Evolutionary conservation across 768 basidiomycete species (phyloP), one percentile per base, ranked within the genome.

Genomic region (Hypsizygus marmoreus): DNA sequence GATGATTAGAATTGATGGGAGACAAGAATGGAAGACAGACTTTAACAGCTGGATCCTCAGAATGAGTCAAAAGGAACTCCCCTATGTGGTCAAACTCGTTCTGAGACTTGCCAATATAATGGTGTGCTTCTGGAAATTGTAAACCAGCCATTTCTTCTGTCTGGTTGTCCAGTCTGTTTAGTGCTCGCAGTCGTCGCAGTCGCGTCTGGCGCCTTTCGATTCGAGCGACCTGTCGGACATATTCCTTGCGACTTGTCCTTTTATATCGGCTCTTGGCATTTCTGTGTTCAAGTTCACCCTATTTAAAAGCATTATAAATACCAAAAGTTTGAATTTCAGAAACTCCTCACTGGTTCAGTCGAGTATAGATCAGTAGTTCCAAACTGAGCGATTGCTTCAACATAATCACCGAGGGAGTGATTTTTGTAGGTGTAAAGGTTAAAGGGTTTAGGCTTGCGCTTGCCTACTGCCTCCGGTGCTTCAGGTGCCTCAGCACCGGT

Each of bases 301-400:
- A 24, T n/a, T 26, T 16, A n/a, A 40, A 6, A 42, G 16, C 6
- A 17, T 10, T 34, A 10, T 20, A 12, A 13, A 19, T 7, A 35
- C 12, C 4, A 23, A 35, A 14, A 28, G n/a, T 13, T 9, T 10
- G 32, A 23, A 25, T 17, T 13, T 32, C 7, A 23, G n/a, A 16
- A n/a, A 13, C 13, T 24, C 40, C 55, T 30, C 39, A 71, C 67
- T n/a, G 50, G 42, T 14, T 69, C 62, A 1, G 64, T 71, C 0
- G 64, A 64, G 33, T 63, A 70, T 1, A 60, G 66, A 39, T 72
- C 66, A 4, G 64, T 65, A 0, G 61, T 69, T 0, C 70, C 65
- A 14, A 50, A 61, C 0, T 20, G 3, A 1, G 26, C 29, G 10
- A 70, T 67, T 3, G 53, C 49, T 1, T 30, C 16, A 0, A 50